Conservation (phyloP, 768 basidiomycete species). For the Leucosporidium creatinivorum region DNA sequence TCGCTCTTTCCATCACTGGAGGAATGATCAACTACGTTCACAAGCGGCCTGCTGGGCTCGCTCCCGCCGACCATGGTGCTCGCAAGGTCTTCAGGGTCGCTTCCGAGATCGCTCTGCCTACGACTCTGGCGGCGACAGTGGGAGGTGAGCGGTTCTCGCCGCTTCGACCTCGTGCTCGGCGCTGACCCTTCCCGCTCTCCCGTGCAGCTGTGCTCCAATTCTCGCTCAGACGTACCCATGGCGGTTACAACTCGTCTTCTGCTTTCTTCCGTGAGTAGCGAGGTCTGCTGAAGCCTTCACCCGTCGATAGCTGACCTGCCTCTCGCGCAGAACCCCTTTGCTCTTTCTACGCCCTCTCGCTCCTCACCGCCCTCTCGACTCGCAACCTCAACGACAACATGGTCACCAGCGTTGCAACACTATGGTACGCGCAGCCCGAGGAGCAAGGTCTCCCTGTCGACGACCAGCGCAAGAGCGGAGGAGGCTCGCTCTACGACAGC, state of each 20-base stretch:
- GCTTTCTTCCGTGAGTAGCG: background rate
- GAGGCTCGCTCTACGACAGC: no score
- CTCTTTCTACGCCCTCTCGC: conserved; percentile 1
- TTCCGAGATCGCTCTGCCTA: background rate
- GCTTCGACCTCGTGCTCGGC: background rate
- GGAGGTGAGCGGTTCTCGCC: background rate
- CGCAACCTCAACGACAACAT: background rate
- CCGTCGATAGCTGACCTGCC: no score
- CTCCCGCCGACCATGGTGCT: background rate
- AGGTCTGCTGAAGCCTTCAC: no score
- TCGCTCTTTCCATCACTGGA: background rate
- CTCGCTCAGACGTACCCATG: background rate
- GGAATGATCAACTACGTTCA: background rate
- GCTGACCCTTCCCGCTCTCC: no score
- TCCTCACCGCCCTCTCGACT: background rate
- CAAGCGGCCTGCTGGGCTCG: background rate
- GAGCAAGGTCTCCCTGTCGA: no score
- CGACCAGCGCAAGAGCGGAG: no score
- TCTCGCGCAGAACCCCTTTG: background rate
- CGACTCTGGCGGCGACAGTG: background rate
- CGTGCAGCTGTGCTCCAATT: no score
- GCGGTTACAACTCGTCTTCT: background rate
- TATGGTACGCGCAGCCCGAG: background rate
- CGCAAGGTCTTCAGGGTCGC: background rate
- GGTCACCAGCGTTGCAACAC: background rate